Conservation (phyloP, 108 stramenopile genomes). For the Cyclotella baltica region DNA sequence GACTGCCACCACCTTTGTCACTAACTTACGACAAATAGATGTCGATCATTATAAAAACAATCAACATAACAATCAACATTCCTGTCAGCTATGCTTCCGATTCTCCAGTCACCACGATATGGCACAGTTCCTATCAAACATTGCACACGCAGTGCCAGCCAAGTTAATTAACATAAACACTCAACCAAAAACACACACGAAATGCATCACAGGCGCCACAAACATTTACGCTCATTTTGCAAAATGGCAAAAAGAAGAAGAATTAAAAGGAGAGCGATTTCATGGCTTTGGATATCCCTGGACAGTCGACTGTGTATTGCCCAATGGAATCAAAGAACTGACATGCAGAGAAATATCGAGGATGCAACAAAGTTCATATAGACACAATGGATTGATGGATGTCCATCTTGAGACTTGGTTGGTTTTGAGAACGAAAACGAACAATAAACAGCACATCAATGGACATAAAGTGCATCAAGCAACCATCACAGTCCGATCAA, state of each 20-base stretch:
- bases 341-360: constrained; percentile 29
- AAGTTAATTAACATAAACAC: background rate
- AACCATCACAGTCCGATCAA: constrained; percentile 5
- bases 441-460: background rate
- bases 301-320: constrained; percentile 34
- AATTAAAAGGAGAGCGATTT: constrained; percentile 9
- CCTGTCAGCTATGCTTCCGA: constrained; percentile 34
- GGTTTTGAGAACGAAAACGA: background rate
- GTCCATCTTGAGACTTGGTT: constrained; percentile 11
- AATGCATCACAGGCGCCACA: constrained; percentile 25
- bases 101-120: constrained; percentile 28
- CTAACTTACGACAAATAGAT: constrained; percentile 5
- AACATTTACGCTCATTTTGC: constrained; percentile 15
- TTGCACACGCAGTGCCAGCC: background rate
- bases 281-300: constrained; percentile 34
- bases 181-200: background rate
- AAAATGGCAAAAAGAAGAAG: constrained; percentile 14
- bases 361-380: constrained; percentile 8
- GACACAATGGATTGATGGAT: constrained; percentile 4
- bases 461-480: background rate
- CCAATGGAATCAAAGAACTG: constrained; percentile 30
- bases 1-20: constrained; percentile 21
- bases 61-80: background rate
- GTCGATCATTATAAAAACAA: background rate
- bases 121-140: background rate